Evolutionary conservation across 129 eudicot species (phyloP).

Genomic region (Oenanthe sinensis): DNA sequence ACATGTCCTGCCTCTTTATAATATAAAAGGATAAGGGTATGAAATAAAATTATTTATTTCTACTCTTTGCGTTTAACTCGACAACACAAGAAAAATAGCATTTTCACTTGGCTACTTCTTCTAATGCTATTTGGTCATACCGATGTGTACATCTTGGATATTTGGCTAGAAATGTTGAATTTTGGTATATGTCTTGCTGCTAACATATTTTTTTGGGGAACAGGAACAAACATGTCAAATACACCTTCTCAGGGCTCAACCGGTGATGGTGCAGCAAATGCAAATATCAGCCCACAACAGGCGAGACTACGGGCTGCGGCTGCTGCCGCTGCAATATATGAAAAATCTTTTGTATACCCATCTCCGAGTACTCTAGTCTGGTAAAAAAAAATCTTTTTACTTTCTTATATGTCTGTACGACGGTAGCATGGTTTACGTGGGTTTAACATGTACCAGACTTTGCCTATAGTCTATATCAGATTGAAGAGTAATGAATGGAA

Average conservation of each 20-base stretch:
- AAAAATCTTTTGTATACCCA: constrained; percentile 87
- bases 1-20: not conserved
- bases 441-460: not conserved
- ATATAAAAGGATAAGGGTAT: not conserved
- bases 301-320: constrained; percentile 86
- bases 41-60: not conserved
- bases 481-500: not conserved
- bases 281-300: constrained; percentile 51
- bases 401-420: not conserved
- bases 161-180: not conserved
- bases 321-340: constrained; percentile 82
- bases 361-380: constrained; percentile 54
- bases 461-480: not conserved
- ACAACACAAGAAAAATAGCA: not conserved
- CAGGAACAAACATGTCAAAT: constrained; percentile 49
- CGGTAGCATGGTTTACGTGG: not conserved
- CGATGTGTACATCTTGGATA: not conserved
- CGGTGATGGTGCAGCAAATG: constrained; percentile 35
- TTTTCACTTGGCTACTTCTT: not conserved
- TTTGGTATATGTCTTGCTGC: not conserved
- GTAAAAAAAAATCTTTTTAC: constrained; percentile 25
- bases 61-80: not conserved
- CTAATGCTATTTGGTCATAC: not conserved
- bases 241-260: constrained; percentile 48
- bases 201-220: not conserved